Conservation (phyloP, 2,329 filamentous ascomycete species). For the Byssothecium circinans region DNA sequence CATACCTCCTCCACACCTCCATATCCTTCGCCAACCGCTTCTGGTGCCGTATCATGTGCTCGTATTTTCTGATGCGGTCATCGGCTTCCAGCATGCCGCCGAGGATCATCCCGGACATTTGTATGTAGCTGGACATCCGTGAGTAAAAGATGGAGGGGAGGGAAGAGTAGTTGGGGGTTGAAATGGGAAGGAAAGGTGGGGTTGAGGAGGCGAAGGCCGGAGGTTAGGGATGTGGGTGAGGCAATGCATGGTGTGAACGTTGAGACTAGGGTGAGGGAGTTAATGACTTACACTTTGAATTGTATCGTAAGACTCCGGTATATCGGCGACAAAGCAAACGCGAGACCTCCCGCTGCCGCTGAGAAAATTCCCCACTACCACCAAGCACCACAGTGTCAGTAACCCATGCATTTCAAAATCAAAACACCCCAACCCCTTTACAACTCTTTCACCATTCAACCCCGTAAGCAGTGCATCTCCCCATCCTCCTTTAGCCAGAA, state of each 20-base stretch:
- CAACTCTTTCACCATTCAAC: too few species aligned
- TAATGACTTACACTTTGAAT: constrained; percentile 35
- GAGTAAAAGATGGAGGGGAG: constrained; percentile 1
- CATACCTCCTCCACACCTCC: constrained; percentile 69
- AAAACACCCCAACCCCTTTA: too few species aligned
- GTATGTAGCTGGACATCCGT: constrained; percentile 64
- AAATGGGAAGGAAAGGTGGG: background rate
- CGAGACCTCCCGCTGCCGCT: constrained; percentile 63
- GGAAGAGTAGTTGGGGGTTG: constrained; percentile 1
- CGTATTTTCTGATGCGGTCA: constrained; percentile 65
- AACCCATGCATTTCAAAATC: background rate
- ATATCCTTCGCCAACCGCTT: constrained; percentile 65
- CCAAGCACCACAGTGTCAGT: background rate
- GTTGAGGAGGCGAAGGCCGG: background rate
- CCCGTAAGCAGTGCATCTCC: too few species aligned
- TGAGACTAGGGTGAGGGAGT: too few species aligned
- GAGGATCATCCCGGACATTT: constrained; percentile 84
- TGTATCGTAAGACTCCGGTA: constrained; percentile 60
- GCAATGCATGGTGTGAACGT: too few species aligned
- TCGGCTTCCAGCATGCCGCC: constrained; percentile 79
- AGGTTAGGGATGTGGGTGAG: too few species aligned
- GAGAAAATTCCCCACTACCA: constrained; percentile 70
- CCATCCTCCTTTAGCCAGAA: too few species aligned
- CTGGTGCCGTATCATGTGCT: constrained; percentile 65
- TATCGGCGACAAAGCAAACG: constrained; percentile 67